phyloP scores from a whole-genome alignment of 2,329 filamentous ascomycete species.

The Cladosporium sp. region DNA sequence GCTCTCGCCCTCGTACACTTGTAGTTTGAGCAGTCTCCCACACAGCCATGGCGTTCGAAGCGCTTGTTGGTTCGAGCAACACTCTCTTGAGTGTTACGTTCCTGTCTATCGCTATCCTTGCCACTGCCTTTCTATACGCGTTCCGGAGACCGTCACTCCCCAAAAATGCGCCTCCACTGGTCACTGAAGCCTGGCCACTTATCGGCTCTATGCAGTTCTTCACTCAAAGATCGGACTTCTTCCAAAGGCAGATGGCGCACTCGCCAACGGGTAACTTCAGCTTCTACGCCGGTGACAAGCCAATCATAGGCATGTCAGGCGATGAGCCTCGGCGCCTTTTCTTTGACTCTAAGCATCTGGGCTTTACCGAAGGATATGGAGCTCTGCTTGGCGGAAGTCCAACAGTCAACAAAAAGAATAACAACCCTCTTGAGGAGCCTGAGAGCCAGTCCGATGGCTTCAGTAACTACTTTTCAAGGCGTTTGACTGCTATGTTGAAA shows the following conservation, averaged over 20 bases:
- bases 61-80: not conserved
- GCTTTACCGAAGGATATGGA: conserved; percentile 47
- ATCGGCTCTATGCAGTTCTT: conserved; percentile 51
- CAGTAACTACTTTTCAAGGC: conserved; percentile 28
- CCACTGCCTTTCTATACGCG: conserved; percentile 25
- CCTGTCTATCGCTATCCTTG: conserved; percentile 19
- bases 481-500: conserved; percentile 33
- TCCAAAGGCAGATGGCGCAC: conserved; percentile 34
- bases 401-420: conserved; percentile 33
- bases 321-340: conserved; percentile 46
- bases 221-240: conserved; percentile 49
- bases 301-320: conserved; percentile 49
- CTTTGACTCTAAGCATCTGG: conserved; percentile 48
- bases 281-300: conserved; percentile 50
- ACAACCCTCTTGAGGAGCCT: conserved; percentile 13
- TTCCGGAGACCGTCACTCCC: conserved; percentile 28
- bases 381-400: conserved; percentile 31
- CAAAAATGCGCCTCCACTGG: conserved; percentile 29
- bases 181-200: conserved; percentile 40
- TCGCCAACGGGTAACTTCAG: conserved; percentile 48
- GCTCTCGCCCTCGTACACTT: not conserved
- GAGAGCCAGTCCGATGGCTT: conserved; percentile 24
- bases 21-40: not conserved
- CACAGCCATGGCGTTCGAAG: not conserved
- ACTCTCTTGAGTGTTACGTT: not conserved